Evolutionary conservation across 139 green algal genomes (phyloP), one percentile per base, ranked within the genome.

Genomic region (Closterium sp.): DNA sequence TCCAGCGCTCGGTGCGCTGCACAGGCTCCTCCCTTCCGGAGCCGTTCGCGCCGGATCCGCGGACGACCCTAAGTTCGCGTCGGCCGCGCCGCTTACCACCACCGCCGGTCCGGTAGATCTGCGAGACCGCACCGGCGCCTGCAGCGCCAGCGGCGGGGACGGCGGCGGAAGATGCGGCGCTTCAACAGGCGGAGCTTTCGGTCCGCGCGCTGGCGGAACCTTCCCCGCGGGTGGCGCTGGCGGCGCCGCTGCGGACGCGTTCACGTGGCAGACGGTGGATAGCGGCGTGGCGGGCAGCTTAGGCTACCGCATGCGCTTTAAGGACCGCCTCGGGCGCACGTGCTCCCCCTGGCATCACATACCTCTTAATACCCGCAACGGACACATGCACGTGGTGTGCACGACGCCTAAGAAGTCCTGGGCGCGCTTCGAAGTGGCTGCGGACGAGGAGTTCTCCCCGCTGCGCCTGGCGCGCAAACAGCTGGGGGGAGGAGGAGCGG

Each of bases 261-360:
- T 32, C 81, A 86, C 81, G 81, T 86, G 81, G 81, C 81, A 86
- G 30, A 86, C 81, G 81, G 34, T 90, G 34, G 87, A 90, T n/a
- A 86, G 33, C 23, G 88, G 88, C 10, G 76, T 36, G 23, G 36
- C 88, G 12, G 64, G 55, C 6, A 88, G 36, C n/a, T 32, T 33
- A n/a, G 88, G 88, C 34, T 87, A 85, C 5, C 33, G 76, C 84
- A 31, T 91, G 23, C 23, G 34, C 36, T 87, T 91, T 38, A 32
- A 36, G 21, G 88, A 91, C 64, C 34, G 36, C 12, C 35, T 66
- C 25, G 36, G 38, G n/a, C 83, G 88, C 34, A 32, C 23, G 84
- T 55, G 64, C 19, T 91, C 88, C 23, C 88, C 88, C 33, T 84
- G 83, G 35, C 88, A 91, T 34, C 33, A 87, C 64, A 35, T 91